phyloP scores from a whole-genome alignment of 768 basidiomycete genomes.

The Russula sp. region DNA sequence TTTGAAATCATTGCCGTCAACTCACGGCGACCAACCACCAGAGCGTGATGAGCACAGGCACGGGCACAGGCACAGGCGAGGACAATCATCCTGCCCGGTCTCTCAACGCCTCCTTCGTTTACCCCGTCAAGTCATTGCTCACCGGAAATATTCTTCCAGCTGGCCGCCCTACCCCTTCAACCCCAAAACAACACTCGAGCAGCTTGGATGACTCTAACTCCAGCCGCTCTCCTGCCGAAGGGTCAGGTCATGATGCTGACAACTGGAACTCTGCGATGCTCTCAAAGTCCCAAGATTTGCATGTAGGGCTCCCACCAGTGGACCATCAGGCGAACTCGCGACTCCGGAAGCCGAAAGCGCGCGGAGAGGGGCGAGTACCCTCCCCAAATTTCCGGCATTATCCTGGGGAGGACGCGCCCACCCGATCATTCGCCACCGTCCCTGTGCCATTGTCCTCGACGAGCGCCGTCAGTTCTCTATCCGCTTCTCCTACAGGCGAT shows the following conservation, averaged over 20 bases:
- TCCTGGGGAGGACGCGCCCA: neutral
- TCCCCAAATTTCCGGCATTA: slow-evolving; percentile 9
- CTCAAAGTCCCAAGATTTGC: no score
- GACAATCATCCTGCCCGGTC: no score
- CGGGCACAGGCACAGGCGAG: no score
- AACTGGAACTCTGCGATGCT: no score
- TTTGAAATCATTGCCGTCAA: neutral
- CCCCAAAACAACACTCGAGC: no score
- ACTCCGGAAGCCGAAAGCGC: neutral
- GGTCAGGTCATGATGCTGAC: no score
- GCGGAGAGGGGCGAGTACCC: neutral
- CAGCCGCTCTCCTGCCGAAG: no score
- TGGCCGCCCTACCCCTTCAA: neutral
- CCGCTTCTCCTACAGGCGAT: neutral
- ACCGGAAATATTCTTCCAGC: slow-evolving; percentile 17
- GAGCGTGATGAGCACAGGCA: neutral
- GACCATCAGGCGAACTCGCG: neutral
- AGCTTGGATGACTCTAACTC: no score
- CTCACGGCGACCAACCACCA: no score
- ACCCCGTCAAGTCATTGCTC: slow-evolving; percentile 32
- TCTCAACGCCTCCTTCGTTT: slow-evolving; percentile 24
- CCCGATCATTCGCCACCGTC: neutral
- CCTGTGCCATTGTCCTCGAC: neutral
- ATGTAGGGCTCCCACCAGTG: neutral
- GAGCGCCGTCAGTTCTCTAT: neutral